Conservation (phyloP, 306 rosid species). For the Cucurbita pepo region DNA sequence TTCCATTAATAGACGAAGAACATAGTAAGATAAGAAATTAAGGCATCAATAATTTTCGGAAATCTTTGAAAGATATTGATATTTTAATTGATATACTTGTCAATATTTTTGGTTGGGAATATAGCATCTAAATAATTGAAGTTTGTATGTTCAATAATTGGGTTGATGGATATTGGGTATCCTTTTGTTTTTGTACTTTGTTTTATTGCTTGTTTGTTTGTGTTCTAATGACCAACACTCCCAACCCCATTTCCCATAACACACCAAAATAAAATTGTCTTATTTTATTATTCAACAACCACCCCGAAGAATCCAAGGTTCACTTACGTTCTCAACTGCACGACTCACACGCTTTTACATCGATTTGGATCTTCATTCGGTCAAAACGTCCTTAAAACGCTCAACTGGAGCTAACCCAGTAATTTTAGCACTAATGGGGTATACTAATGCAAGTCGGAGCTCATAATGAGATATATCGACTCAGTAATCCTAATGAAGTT, state of each 20-base stretch:
- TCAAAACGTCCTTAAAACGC: no score
- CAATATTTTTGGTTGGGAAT: neutral
- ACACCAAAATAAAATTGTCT: neutral
- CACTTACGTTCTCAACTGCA: neutral
- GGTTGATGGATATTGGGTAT: neutral
- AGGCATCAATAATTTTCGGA: neutral
- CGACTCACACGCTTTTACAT: no score
- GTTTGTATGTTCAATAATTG: neutral
- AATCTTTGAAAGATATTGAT: neutral
- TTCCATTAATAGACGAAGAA: no score
- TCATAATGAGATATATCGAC: no score
- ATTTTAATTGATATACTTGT: neutral
- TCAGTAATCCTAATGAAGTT: no score
- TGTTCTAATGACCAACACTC: neutral
- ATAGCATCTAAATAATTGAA: neutral
- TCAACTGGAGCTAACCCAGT: no score
- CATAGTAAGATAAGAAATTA: neutral
- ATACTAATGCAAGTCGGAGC: no score
- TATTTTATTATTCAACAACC: neutral
- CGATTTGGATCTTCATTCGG: no score
- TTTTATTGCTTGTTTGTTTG: neutral
- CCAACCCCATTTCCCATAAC: neutral
- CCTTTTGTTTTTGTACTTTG: slow-evolving; percentile 3
- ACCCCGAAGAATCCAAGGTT: neutral
- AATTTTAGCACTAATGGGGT: no score